Base-by-base conservation (phyloP, 495 filamentous ascomycete genomes). In the Penicillium cataractarum region DNA sequence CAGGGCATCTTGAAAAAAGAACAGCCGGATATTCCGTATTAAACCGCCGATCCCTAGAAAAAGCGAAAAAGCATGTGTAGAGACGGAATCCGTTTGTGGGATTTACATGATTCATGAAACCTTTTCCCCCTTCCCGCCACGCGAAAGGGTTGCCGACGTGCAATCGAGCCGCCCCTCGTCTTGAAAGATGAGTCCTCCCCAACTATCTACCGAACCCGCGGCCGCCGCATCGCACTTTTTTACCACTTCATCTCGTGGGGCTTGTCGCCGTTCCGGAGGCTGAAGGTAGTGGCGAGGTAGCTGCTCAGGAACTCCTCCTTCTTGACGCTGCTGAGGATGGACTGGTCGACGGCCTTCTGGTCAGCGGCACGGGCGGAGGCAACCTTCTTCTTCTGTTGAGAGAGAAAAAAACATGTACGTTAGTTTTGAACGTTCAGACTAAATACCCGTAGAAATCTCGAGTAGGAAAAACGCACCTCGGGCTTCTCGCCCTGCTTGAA, bases 181-280 rank as follows among this genome's bases (percentile, higher is more conserved):
- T 66, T 66, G 64, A 68, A 66, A 67, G 73, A 74, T 75, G 70
- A 65, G 67, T 74, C 75, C 76, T 73, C 75, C 74, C 74, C 73
- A 78, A 69, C 67, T 74, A 73, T 78, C 72, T 78, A 80, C 77
- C 76, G 76, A 79, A 78, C 78, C 76, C 74, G 74, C 75, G 76
- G 76, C 78, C 74, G 71, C 75, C 76, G 67, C 74, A 66, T 70
- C 67, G 66, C 71, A 76, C 71, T 60, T 68, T 72, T 78, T 78
- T 92, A 94, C 87, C 89, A 94, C 81, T 89, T 87, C 92, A 99
- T 98, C 86, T 93, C 90, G 80, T 98, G 95, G 80, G 96, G 95
- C 86, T 92, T 90, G 85, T 99, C 95, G 75, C 95, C 94, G 85
- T 92, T 97, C 79, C 92, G 88, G 77, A 98, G 89, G 86, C 90